Base-by-base conservation (phyloP, 2,329 filamentous ascomycete genomes). In the Raffaelea albimanens region DNA sequence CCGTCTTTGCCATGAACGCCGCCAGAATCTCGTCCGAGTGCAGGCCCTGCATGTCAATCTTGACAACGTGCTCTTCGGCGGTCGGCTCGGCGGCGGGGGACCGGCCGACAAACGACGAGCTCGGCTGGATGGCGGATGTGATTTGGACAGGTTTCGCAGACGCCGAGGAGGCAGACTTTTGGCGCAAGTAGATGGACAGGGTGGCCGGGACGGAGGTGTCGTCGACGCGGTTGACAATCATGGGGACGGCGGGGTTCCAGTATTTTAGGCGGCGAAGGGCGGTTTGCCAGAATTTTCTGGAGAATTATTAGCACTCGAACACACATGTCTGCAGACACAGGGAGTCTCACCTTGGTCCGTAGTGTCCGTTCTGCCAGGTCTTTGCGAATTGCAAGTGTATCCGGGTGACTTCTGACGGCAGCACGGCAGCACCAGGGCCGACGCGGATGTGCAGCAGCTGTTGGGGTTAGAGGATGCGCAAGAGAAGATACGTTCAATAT, bases 201-300 rank as follows among this genome's bases (percentile, higher is more conserved):
- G 69, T 72, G 14, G 85, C 78, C 7, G 76, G 69, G 20, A 70
- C 70, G 4, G 69, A 63, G 55, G 80, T 72, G 40, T 82, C 67
- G 34, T 63, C 58, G 53, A 77, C 82, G 50, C 86, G 84, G 64
- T 84, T 83, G 58, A 95, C 79, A 50, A 86, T 82, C 76, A 97
- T 94, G 40, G 84, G 80, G 41, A 96, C 66, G 13, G 80, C 69
- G 1, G 93, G 93, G 64, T 98, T 98, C 74, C 95, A 85, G 70
- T 83, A 98, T 74, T 98, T 96, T 56, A 98, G 73, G 49, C 87
- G 80, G 20, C 87, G 87, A 43, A 97, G 81, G 62, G 82, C 84
- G 51, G 82, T 72, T 54, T 78, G 80, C 87, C 88, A 95, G 76
- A 98, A 96, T 70, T 87, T 87, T 60, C 90, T 95, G 55, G 13